phyloP scores from a whole-genome alignment of 768 basidiomycete species.

The Naganishia kalamii region DNA sequence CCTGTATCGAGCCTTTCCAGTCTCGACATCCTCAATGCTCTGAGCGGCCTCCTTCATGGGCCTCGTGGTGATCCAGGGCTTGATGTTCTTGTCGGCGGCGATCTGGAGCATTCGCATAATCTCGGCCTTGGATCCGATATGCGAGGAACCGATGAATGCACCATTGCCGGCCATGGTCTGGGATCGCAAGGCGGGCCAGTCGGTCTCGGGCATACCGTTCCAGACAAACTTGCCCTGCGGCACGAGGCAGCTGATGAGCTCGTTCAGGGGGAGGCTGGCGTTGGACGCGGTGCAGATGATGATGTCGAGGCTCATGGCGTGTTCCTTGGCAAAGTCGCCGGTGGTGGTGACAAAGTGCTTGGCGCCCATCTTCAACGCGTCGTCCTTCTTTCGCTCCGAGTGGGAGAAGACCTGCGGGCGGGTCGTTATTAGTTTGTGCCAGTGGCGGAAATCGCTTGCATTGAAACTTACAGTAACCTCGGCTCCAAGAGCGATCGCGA shows the following conservation, averaged over 20 bases:
- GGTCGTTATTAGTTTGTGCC: not conserved
- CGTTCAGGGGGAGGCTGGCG: slow-evolving; percentile 50
- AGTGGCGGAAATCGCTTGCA: not conserved
- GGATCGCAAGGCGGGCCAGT: slow-evolving; percentile 49
- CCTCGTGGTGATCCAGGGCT: slow-evolving; percentile 53
- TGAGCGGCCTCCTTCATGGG: slow-evolving; percentile 55
- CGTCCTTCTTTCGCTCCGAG: slow-evolving; percentile 55
- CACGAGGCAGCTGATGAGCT: slow-evolving; percentile 55
- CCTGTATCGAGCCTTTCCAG: slow-evolving; percentile 55
- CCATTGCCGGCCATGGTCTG: slow-evolving; percentile 45
- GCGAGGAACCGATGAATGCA: slow-evolving; percentile 36
- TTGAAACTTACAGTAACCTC: slow-evolving; percentile 51
- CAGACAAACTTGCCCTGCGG: slow-evolving; percentile 57
- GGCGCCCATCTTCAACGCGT: slow-evolving; percentile 53
- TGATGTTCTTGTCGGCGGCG: slow-evolving; percentile 56
- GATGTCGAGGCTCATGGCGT: slow-evolving; percentile 47
- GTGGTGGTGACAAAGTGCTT: slow-evolving; percentile 54
- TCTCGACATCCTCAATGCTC: slow-evolving; percentile 54
- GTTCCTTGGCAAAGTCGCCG: slow-evolving; percentile 39
- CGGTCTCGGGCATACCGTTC: slow-evolving; percentile 56
- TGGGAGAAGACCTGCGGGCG: slow-evolving; percentile 52
- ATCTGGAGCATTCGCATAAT: slow-evolving; percentile 58
- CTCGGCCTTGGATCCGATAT: slow-evolving; percentile 59
- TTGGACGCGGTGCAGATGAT: slow-evolving; percentile 50
- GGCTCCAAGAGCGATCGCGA: slow-evolving; percentile 56